Base-by-base conservation (phyloP, 768 basidiomycete genomes). In the Trametes cingulata region DNA sequence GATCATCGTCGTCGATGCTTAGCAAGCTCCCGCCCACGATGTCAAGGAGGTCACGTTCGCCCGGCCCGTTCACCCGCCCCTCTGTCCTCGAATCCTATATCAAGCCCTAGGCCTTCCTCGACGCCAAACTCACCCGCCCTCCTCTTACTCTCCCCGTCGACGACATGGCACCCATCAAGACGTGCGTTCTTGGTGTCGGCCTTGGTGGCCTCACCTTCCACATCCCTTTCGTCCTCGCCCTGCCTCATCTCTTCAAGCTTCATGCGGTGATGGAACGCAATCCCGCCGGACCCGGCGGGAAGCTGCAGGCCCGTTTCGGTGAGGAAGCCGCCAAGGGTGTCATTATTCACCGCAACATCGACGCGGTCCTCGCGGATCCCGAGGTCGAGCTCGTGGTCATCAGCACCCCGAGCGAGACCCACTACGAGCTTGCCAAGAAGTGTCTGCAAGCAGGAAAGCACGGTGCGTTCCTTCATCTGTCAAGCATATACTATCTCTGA, bases 151-250 rank as follows among this genome's bases (percentile, higher is more conserved):
- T 29, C n/a, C 14, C 37, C n/a, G 4, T 29, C 6, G 36, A 7
- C 35, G 35, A 50, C 41, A 65, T 61, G 65, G 45, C 62, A 50
- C 84, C 87, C 19, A 86, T 92, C 67, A 80, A 79, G 39, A 85
- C 86, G 24, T 88, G 90, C 65, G 84, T 91, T 6, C 76, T 92
- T 3, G 91, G 90, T 19, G 85, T 89, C 36, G 92, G 91, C 40
- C 83, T 93, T 60, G 80, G 86, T 19, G 87, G 87, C 36, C 75
- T 87, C 40, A 88, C 88, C 2, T 93, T 95, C 74, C 93, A 95
- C 71, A 67, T 87, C 57, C 92, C 93, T 0, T 89, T 93, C 71
- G 75, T 95, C 57, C 81, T 87, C 55, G 84, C 89, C 2, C 78
- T 89, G 19, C 87, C 90, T 0, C 76, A 88, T 24, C 73, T 84